Base-by-base conservation (phyloP, 1,284 basidiomycete genomes). In the Fistulina hepatica region DNA sequence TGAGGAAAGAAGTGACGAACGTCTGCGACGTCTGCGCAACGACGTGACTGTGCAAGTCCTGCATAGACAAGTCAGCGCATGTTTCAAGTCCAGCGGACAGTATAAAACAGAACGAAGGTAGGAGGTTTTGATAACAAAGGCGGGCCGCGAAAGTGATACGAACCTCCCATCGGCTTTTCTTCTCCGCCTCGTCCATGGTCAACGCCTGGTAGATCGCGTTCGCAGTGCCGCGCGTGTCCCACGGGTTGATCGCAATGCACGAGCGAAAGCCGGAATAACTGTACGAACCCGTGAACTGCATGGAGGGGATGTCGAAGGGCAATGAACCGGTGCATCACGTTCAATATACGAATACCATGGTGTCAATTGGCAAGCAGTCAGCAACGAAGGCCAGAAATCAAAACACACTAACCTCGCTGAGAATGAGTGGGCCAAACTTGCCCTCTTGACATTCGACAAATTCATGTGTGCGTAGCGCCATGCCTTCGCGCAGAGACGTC, bases 21-120 rank as follows among this genome's bases (percentile, higher is more conserved):
- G 82, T 70, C 52, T 91, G 88, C 0, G 86, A 83, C 1, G 82
- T 88, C 54, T 92, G 89, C 0, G 83, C 82, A n/a, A 77, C 75
- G 35, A 92, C 89, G 47, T 90, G 85, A 43, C 73, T 76, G 54
- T 91, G 83, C 1, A 92, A 63, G 46, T 92, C 88, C 64, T 73
- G 42, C 16, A 26, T n/a, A n/a, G n/a, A n/a, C n/a, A n/a, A n/a
- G n/a, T 11, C 25, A 26, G 13, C 26, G 25, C 21, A 21, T 33
- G 11, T 8, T 19, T 17, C 33, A 31, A 20, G n/a, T n/a, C n/a
- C 27, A 27, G 32, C 27, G 21, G 17, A 20, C 20, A 17, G n/a
- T 11, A 12, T 15, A 11, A 5, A 10, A 38, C 6, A n/a, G 3
- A 11, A 23, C 28, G 15, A 20, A 25, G 37, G 5, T 23, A 25